Percentiles rank a stretch among this genome's conserved stretches.
phyloP scores from a whole-genome alignment of 2,329 filamentous ascomycete species.

The Neonectria hederae region DNA sequence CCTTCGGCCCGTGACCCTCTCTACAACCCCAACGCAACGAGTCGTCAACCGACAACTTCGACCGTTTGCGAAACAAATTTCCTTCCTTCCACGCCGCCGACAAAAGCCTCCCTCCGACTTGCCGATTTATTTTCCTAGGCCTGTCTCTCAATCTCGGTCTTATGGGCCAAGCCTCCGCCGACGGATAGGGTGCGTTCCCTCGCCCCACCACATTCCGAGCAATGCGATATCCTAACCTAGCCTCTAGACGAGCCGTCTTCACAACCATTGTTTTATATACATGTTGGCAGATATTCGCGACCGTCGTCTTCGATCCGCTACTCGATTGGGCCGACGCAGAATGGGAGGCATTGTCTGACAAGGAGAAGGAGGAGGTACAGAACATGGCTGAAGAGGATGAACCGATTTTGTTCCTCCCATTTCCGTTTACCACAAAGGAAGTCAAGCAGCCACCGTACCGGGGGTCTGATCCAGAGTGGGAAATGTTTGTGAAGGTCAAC shows the following conservation, averaged over 20 bases:
- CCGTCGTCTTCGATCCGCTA: slow-evolving; percentile 58
- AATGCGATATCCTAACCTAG: slow-evolving; percentile 21
- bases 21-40: slow-evolving; percentile 35
- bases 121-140: slow-evolving; percentile 48
- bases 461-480: slow-evolving; percentile 70
- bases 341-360: slow-evolving; percentile 53
- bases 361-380: slow-evolving; percentile 54
- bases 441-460: slow-evolving; percentile 62
- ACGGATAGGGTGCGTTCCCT: slow-evolving; percentile 42
- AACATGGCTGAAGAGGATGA: slow-evolving; percentile 56
- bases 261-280: slow-evolving; percentile 47
- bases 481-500: slow-evolving; percentile 66
- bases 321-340: slow-evolving; percentile 54
- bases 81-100: slow-evolving; percentile 48
- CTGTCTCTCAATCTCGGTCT: slow-evolving; percentile 10
- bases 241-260: slow-evolving; percentile 42
- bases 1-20: slow-evolving; percentile 36
- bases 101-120: slow-evolving; percentile 32
- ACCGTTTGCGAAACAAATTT: slow-evolving; percentile 42
- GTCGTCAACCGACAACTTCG: slow-evolving; percentile 34
- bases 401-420: slow-evolving; percentile 65
- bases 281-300: slow-evolving; percentile 56
- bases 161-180: slow-evolving; percentile 36
- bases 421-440: slow-evolving; percentile 65
- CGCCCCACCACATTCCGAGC: background rate